Percentiles rank a stretch among this genome's conserved stretches.
Evolutionary conservation across 768 basidiomycete species (phyloP).

Genomic region (Lyophyllum atratum): DNA sequence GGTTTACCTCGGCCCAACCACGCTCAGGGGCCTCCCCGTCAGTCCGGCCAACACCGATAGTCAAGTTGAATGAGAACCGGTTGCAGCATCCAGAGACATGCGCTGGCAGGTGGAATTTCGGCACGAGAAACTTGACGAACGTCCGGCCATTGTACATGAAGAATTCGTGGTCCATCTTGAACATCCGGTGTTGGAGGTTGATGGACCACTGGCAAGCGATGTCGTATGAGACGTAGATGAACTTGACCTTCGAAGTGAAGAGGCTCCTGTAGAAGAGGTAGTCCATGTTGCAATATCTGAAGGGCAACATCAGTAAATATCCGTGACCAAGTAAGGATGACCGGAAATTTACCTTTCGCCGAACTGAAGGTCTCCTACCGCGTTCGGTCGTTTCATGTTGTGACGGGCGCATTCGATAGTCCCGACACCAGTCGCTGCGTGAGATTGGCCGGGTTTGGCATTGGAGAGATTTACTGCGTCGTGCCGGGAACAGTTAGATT

Average conservation of each 20-base stretch:
- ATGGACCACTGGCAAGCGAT: constrained; percentile 22
- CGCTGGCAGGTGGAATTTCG: constrained; percentile 27
- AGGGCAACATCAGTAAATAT: not conserved
- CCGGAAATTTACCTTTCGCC: constrained; percentile 29
- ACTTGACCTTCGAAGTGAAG: not conserved
- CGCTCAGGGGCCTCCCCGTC: not conserved
- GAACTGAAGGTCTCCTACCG: constrained; percentile 29
- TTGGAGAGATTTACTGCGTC: not conserved
- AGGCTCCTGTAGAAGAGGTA: constrained; percentile 19
- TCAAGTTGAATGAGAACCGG: constrained; percentile 22
- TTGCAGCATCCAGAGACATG: constrained; percentile 25
- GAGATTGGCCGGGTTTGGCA: constrained; percentile 17
- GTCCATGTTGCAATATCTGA: constrained; percentile 30
- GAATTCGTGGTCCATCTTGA: constrained; percentile 4
- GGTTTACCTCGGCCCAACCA: constrained; percentile 14
- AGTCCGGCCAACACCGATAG: constrained; percentile 6
- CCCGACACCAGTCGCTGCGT: constrained; percentile 27
- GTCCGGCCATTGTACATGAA: not conserved
- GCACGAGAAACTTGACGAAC: constrained; percentile 21
- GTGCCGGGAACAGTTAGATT: not conserved
- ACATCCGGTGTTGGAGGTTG: constrained; percentile 16
- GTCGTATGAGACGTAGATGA: constrained; percentile 19
- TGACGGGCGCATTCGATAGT: constrained; percentile 8
- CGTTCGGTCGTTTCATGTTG: constrained; percentile 25
- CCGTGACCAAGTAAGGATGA: not conserved